A percentile compares a stretch with the other conserved stretches of the same genome.
Evolutionary conservation across 2,329 filamentous ascomycete genomes (phyloP).

Genomic region (Plectosphaerella plurivora): DNA sequence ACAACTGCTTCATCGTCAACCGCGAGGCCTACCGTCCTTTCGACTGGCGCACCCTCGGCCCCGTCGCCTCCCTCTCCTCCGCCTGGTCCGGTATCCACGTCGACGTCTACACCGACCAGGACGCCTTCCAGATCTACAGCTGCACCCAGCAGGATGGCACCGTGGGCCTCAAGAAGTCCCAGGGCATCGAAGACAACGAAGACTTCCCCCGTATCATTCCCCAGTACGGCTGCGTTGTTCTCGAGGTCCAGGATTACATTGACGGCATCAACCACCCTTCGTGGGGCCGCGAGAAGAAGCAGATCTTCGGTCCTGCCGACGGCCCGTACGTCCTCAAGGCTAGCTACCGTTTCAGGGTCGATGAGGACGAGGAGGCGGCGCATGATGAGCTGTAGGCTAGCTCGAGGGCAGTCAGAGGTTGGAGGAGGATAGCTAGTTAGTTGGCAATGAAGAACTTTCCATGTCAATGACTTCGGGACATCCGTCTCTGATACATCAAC

Average conservation of each 20-base stretch:
- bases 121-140: conserved; percentile 83
- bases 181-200: conserved; percentile 54
- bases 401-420: neutral
- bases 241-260: conserved; percentile 93
- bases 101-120: conserved; percentile 78
- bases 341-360: conserved; percentile 55
- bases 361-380: conserved; percentile 17
- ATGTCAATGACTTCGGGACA: too few species aligned
- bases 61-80: conserved; percentile 64
- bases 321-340: conserved; percentile 60
- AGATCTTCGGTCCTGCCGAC: conserved; percentile 55
- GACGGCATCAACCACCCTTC: conserved; percentile 89
- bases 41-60: conserved; percentile 58
- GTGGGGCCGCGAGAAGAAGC: conserved; percentile 66
- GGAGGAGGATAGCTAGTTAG: neutral
- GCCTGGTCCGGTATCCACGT: conserved; percentile 78
- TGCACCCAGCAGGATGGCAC: conserved; percentile 74
- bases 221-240: conserved; percentile 79
- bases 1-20: conserved; percentile 67
- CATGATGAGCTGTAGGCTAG: neutral
- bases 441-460: neutral
- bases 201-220: conserved; percentile 59
- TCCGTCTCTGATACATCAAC: too few species aligned
- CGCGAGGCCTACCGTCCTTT: conserved; percentile 51
- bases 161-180: conserved; percentile 64